Conservation (phyloP, 352 stramenopile genomes). For the Elongisporangium senticosum region DNA sequence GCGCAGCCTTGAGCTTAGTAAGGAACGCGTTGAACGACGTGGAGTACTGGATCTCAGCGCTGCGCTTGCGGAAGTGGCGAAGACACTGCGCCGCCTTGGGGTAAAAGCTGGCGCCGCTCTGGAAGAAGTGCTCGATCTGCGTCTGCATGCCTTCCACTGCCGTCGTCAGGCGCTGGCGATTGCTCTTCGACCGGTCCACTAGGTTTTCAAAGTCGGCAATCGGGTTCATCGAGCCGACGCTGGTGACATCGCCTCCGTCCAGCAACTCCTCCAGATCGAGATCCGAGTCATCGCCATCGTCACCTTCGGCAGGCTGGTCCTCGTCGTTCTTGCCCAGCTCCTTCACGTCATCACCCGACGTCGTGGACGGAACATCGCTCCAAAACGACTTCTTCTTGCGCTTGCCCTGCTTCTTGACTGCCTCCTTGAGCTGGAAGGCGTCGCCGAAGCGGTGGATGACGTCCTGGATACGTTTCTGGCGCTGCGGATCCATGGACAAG, state of each 20-base stretch:
- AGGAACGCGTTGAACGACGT: conserved; percentile 74
- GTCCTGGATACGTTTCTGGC: conserved; percentile 37
- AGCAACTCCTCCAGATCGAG: conserved; percentile 73
- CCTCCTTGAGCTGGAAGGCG: conserved; percentile 72
- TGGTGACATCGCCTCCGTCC: conserved; percentile 53
- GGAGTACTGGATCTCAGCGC: conserved; percentile 65
- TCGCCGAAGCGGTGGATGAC: conserved; percentile 68
- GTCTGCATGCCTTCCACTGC: conserved; percentile 66
- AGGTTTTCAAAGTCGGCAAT: conserved; percentile 79
- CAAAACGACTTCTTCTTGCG: conserved; percentile 78
- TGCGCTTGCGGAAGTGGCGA: conserved; percentile 62
- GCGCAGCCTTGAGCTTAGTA: conserved; percentile 34
- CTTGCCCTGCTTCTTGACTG: conserved; percentile 53
- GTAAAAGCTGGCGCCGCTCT: conserved; percentile 42
- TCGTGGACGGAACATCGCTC: conserved; percentile 47
- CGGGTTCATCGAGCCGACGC: conserved; percentile 79
- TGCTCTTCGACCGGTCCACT: conserved; percentile 46
- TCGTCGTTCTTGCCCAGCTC: conserved; percentile 36
- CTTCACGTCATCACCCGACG: conserved; percentile 15
- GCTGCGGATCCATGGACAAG: conserved; percentile 52
- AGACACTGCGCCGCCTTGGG: conserved; percentile 70
- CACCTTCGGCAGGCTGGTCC: conserved; percentile 3
- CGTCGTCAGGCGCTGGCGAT: conserved; percentile 24
- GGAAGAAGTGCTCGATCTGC: conserved; percentile 61
- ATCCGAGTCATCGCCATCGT: conserved; percentile 46